Percentiles rank a stretch among this genome's conserved stretches.
Evolutionary conservation across 169 alveolate genomes (phyloP).

Genomic region (Eimeria sp.): DNA sequence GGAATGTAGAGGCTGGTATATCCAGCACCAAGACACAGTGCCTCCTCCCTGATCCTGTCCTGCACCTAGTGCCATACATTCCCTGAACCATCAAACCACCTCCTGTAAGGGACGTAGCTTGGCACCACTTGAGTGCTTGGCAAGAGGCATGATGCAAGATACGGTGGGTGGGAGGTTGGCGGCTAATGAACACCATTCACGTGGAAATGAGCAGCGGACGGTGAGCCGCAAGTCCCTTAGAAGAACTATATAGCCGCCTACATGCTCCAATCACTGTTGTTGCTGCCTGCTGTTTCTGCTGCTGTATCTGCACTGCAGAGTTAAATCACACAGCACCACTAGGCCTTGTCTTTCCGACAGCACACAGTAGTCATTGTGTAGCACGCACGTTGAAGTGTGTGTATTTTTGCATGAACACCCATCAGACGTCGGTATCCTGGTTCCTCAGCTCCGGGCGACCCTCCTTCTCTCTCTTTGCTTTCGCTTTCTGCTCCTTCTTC

Average conservation of each 20-base stretch:
- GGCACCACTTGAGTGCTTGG: background rate
- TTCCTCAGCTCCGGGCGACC: conserved; percentile 8
- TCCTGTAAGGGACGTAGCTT: background rate
- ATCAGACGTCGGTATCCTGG: conserved; percentile 34
- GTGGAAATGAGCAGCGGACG: background rate
- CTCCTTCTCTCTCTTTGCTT: conserved; percentile 5
- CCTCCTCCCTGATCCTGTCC: conserved; percentile 10
- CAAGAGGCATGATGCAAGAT: background rate
- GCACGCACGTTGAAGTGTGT: background rate
- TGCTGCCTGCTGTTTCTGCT: conserved; percentile 37
- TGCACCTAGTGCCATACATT: background rate
- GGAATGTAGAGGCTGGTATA: background rate
- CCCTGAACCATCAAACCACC: conserved; percentile 15
- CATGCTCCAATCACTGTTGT: conserved; percentile 21
- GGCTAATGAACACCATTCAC: conserved; percentile 6
- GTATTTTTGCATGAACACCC: background rate
- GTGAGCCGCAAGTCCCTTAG: background rate
- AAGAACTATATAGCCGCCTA: background rate
- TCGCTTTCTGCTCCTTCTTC: conserved; percentile 37
- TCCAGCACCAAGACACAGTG: conserved; percentile 40
- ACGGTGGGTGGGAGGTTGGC: background rate
- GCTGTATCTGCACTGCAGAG: background rate
- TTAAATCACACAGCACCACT: conserved; percentile 23
- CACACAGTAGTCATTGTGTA: conserved; percentile 27
- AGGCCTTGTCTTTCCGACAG: conserved; percentile 27